A percentile compares a stretch with the other conserved stretches of the same genome.
phyloP scores from a whole-genome alignment of 352 stramenopile species.

The Phytopythium cucurbitacearum region DNA sequence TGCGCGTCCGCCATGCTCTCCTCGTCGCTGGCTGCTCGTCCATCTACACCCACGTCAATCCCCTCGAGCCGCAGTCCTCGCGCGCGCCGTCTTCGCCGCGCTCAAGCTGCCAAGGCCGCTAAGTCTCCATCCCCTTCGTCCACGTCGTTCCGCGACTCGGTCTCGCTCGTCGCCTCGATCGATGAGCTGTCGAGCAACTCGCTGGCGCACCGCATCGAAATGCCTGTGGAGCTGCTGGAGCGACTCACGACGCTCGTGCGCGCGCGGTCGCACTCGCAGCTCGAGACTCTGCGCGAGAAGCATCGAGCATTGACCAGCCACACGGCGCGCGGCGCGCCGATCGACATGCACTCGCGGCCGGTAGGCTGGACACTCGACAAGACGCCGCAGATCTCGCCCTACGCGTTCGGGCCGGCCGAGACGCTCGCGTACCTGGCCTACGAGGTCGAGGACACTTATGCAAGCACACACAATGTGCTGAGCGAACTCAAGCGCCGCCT shows the following conservation, averaged over 20 bases:
- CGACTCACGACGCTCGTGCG: slow-evolving; percentile 62
- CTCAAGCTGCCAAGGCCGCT: slow-evolving; percentile 12
- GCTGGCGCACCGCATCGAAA: slow-evolving; percentile 63
- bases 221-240: slow-evolving; percentile 57
- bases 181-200: slow-evolving; percentile 59
- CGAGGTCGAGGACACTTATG: slow-evolving; percentile 73
- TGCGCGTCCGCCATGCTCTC: slow-evolving; percentile 6
- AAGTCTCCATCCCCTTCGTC: slow-evolving; percentile 1
- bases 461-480: slow-evolving; percentile 65
- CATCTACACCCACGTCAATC: not conserved
- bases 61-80: slow-evolving; percentile 23
- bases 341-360: slow-evolving; percentile 76
- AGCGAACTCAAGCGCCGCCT: slow-evolving; percentile 49
- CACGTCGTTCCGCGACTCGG: slow-evolving; percentile 20
- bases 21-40: slow-evolving; percentile 13
- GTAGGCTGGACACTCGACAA: slow-evolving; percentile 79
- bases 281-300: slow-evolving; percentile 61
- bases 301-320: slow-evolving; percentile 26
- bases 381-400: slow-evolving; percentile 54
- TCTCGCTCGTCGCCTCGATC: slow-evolving; percentile 53
- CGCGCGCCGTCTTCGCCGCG: slow-evolving; percentile 36
- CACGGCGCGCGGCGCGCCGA: slow-evolving; percentile 47
- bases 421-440: slow-evolving; percentile 71
- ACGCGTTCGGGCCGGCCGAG: slow-evolving; percentile 63
- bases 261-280: slow-evolving; percentile 72